Evolutionary conservation across 2,329 filamentous ascomycete species (phyloP).

Genomic region (Trichoderma gracile): DNA sequence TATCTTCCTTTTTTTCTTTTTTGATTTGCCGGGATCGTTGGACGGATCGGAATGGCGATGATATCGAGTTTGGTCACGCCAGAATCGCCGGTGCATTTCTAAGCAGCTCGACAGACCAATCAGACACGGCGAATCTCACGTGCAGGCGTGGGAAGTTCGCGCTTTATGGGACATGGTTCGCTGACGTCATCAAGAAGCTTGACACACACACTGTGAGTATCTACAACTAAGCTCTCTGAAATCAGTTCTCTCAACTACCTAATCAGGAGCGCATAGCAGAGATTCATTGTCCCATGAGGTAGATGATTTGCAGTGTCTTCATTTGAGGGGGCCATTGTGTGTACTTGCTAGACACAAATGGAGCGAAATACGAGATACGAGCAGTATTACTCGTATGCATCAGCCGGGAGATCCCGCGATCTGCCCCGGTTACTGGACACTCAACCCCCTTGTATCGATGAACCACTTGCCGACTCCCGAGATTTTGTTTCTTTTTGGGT

Average conservation of each 20-base stretch:
- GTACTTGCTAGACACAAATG: no score
- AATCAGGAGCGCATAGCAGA: no score
- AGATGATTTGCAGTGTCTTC: no score
- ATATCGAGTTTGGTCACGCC: constrained; percentile 20
- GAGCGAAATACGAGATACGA: no score
- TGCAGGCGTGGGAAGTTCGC: constrained; percentile 33
- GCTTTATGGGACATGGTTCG: constrained; percentile 25
- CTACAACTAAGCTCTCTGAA: no score
- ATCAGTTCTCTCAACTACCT: no score
- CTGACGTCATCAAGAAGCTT: constrained; percentile 33
- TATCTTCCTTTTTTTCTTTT: constrained; percentile 2
- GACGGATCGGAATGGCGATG: constrained; percentile 29
- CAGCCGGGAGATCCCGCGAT: background rate
- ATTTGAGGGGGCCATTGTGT: no score
- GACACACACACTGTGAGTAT: background rate
- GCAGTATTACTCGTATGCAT: no score
- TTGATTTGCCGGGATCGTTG: background rate
- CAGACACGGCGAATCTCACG: constrained; percentile 33
- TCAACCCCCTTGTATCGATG: constrained; percentile 3
- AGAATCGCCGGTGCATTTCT: constrained; percentile 34
- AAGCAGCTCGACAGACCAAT: constrained; percentile 36
- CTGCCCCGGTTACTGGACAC: background rate
- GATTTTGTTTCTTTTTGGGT: no score
- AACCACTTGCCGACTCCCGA: background rate
- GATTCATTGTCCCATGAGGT: no score